These are phyloP conservation scores for Plenodomus biglobosus DNA, from an alignment of 2,329 filamentous ascomycete species.

Conservation along the genomic window DNA sequence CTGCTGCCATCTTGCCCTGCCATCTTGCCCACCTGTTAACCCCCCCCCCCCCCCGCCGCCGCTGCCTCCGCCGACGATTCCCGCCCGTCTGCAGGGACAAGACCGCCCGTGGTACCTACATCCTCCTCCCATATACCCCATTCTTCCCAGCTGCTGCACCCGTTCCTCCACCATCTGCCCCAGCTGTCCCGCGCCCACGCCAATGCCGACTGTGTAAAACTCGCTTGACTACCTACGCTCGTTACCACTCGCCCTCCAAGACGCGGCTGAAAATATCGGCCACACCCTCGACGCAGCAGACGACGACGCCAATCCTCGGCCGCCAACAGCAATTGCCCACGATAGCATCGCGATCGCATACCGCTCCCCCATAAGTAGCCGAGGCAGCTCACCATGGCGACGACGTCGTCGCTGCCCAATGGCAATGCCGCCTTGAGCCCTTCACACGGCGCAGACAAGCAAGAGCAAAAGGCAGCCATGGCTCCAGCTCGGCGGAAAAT, in stretches of 20 bases:
- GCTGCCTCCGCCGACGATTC: conserved; percentile 7
- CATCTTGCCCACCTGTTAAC: background rate
- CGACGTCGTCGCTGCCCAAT: conserved; percentile 16
- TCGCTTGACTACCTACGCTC: conserved; percentile 14
- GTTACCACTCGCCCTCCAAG: conserved; percentile 6
- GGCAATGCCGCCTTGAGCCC: conserved; percentile 11
- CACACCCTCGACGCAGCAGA: background rate
- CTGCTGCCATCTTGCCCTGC: conserved; percentile 7
- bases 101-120: no score
- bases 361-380: background rate
- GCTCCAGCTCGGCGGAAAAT: conserved; percentile 21
- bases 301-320: background rate
- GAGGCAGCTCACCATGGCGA: conserved; percentile 16
- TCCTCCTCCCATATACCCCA: conserved; percentile 1
- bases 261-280: background rate
- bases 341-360: conserved; percentile 6
- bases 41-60: background rate
- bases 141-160: conserved; percentile 16
- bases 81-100: background rate
- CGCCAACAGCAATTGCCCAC: background rate
- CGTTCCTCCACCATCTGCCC: background rate
- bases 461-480: conserved; percentile 12
- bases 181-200: conserved; percentile 11
- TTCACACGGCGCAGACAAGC: conserved; percentile 11
- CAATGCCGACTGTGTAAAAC: conserved; percentile 27